Evolutionary conservation across 2,329 filamentous ascomycete genomes (phyloP).

Genomic region (Cytospora leucostoma): DNA sequence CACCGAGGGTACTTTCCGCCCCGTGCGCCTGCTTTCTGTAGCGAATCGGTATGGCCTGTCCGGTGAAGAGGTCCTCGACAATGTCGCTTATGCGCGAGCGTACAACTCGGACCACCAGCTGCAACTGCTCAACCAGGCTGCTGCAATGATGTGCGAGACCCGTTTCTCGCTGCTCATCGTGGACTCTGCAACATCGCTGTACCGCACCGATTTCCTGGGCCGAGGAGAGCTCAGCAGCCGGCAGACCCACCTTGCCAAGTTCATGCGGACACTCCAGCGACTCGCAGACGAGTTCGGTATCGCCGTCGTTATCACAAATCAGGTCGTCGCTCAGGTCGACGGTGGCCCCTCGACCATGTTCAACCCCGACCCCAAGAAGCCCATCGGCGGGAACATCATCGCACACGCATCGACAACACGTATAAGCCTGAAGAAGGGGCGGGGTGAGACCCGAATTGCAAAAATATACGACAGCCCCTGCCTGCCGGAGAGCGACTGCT

Average conservation of each 20-base stretch:
- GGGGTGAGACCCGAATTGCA: constrained; percentile 92
- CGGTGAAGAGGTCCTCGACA: constrained; percentile 96
- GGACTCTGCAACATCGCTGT: constrained; percentile 92
- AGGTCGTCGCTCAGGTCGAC: constrained; percentile 97
- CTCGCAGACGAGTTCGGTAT: constrained; percentile 87
- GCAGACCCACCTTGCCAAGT: constrained; percentile 86
- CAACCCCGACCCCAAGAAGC: constrained; percentile 97
- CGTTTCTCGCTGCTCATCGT: constrained; percentile 94
- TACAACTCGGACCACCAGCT: constrained; percentile 99
- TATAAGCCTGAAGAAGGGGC: constrained; percentile 91
- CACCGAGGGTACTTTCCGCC: constrained; percentile 95
- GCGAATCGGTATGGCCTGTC: constrained; percentile 93
- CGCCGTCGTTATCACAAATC: constrained; percentile 97
- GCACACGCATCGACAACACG: constrained; percentile 95
- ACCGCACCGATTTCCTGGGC: constrained; percentile 95
- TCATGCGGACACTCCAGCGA: constrained; percentile 80
- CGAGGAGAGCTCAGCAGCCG: constrained; percentile 93
- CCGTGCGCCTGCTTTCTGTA: constrained; percentile 85
- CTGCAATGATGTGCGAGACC: constrained; percentile 99
- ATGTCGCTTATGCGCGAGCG: constrained; percentile 94
- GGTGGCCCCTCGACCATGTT: constrained; percentile 97
- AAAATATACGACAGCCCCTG: constrained; percentile 99
- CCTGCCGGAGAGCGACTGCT: constrained; percentile 90
- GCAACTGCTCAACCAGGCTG: constrained; percentile 89
- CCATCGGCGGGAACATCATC: constrained; percentile 98